Base-by-base conservation (phyloP, 768 basidiomycete genomes). In the Boletus edulis region DNA sequence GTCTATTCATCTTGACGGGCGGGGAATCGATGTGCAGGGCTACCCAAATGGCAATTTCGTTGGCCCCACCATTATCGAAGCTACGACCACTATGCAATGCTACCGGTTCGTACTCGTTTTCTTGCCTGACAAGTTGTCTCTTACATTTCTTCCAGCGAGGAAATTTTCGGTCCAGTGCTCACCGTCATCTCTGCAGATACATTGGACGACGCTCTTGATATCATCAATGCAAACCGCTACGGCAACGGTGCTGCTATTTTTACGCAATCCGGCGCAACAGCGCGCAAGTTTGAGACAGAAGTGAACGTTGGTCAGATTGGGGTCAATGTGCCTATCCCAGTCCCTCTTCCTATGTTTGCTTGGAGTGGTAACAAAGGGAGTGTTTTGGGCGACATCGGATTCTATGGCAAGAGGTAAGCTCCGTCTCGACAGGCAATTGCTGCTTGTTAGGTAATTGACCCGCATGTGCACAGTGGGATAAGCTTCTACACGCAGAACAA, bases 401-500 rank as follows among this genome's bases (percentile, higher is more conserved):
- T 97, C 76, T 97, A 97, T 62, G 95, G 95, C 29, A 89, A 89
- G 72, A 83, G 86, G 88, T 86, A 58, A 57, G 76, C 59, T 38
- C 32, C 15, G 2, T 53, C 41, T 10, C 14, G 3, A 12, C 32
- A 45, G 12, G 8, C 40, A 18, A 29, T 34, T 22, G 44, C 32
- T 18, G n/a, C 17, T 17, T 32, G 46, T 14, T 22, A 12, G 14
- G 24, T 45, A 55, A 41, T 51, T 52, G 22, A 61, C 20, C 9
- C 27, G 48, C 18, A 24, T 29, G 15, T 46, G 49, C 29, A 7
- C 63, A 88, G 90, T 59, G 95, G 91, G 24, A 81, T 98, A 73
- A 91, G 91, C 70, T 98, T 98, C 76, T 98, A 94, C 69, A 98
- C 96, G 4, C 89, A 94, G 72, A 88, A 93, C 72, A 98, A 97